Evolutionary conservation across 768 basidiomycete genomes (phyloP).

Genomic region (Tricholoma flavovirens): DNA sequence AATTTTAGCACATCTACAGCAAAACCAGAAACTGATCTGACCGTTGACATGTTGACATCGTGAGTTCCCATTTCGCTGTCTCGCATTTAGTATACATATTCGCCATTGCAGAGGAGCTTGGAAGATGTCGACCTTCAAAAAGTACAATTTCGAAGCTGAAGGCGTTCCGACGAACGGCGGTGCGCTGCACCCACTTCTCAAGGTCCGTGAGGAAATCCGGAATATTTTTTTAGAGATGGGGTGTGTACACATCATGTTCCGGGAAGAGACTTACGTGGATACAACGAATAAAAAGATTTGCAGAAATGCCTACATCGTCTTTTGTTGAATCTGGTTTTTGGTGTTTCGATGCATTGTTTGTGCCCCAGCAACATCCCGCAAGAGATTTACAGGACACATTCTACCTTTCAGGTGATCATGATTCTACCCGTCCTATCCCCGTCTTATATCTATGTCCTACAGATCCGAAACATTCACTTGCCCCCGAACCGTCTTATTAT

Average conservation of each 20-base stretch:
- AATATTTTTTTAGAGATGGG: conserved; percentile 99
- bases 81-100: conserved; percentile 3
- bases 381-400: conserved; percentile 98
- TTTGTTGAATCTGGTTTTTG: conserved; percentile 99
- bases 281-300: conserved; percentile 54
- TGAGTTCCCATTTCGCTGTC: conserved; percentile 32
- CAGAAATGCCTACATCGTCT: conserved; percentile 95
- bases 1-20: conserved; percentile 86
- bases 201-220: conserved; percentile 96
- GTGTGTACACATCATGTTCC: conserved; percentile 37
- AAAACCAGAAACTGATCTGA: conserved; percentile 95
- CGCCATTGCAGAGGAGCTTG: conserved; percentile 68
- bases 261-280: not conserved
- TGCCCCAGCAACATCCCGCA: conserved; percentile 98
- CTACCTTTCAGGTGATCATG: conserved; percentile 80
- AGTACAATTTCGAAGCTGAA: conserved; percentile 98
- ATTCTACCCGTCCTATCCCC: not conserved
- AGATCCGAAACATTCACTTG: conserved; percentile 77
- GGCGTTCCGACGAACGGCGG: conserved; percentile 87
- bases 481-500: conserved; percentile 80
- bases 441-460: not conserved
- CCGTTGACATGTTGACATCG: conserved; percentile 92
- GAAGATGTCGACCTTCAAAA: conserved; percentile 92
- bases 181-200: conserved; percentile 91
- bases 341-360: conserved; percentile 98